Conservation (phyloP, 2,329 filamentous ascomycete genomes). For the Chaetomium olivaceum region DNA sequence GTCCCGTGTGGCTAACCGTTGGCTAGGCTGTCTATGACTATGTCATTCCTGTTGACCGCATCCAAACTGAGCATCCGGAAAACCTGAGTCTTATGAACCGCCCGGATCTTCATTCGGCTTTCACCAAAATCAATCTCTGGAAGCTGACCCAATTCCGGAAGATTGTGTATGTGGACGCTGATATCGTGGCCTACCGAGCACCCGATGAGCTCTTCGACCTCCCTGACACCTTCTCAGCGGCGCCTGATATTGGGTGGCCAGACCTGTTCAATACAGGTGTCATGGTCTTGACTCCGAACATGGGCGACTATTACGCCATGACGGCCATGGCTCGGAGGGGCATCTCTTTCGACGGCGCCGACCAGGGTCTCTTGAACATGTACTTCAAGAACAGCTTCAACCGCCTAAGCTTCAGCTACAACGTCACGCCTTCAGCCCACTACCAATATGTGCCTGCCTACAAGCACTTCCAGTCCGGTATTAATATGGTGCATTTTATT, state of each 20-base stretch:
- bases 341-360: constrained; percentile 94
- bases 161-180: constrained; percentile 93
- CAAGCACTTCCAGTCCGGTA: constrained; percentile 84
- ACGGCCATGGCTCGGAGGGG: constrained; percentile 80
- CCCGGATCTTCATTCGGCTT: constrained; percentile 84
- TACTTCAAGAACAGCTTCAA: constrained; percentile 84
- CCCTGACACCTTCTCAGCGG: constrained; percentile 63
- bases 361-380: constrained; percentile 94
- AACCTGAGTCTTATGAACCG: constrained; percentile 93
- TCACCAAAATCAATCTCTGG: constrained; percentile 97
- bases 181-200: constrained; percentile 85
- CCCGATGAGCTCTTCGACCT: constrained; percentile 88
- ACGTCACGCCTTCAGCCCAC: constrained; percentile 92
- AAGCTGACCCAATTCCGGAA: constrained; percentile 84
- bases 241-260: constrained; percentile 96
- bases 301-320: constrained; percentile 85
- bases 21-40: constrained; percentile 79
- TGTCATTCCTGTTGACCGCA: constrained; percentile 78
- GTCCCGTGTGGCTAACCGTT: constrained; percentile 28
- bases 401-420: constrained; percentile 91
- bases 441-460: constrained; percentile 98
- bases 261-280: constrained; percentile 98
- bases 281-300: constrained; percentile 84
- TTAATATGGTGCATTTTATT: constrained; percentile 93
- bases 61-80: constrained; percentile 72